Evolutionary conservation across 2,329 filamentous ascomycete species (phyloP).

Genomic region (Aureobasidium sp.): DNA sequence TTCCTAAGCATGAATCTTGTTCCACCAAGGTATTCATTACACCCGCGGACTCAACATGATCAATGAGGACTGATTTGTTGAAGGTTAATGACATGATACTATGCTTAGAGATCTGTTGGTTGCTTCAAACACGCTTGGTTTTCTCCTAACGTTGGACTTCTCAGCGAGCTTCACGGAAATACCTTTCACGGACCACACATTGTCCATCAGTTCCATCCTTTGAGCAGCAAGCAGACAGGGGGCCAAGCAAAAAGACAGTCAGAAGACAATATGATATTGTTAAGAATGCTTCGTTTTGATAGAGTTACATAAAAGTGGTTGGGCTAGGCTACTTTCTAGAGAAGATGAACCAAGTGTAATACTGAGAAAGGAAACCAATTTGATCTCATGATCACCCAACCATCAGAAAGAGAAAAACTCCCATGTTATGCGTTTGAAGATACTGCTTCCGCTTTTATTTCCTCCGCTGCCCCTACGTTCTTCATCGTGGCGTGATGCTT

Average conservation of each 20-base stretch:
- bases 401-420: neutral
- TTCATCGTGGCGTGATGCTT: neutral
- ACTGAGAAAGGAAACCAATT: conserved; percentile 2
- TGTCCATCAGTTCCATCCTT: neutral
- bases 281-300: neutral
- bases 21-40: neutral
- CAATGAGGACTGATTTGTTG: too few species aligned
- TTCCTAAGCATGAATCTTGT: neutral
- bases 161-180: too few species aligned
- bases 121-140: too few species aligned
- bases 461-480: neutral
- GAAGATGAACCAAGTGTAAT: neutral
- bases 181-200: too few species aligned
- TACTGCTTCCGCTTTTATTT: neutral
- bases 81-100: too few species aligned
- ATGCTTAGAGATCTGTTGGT: too few species aligned
- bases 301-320: conserved; percentile 5
- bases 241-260: neutral
- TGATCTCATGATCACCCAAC: neutral
- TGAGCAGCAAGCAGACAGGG: too few species aligned
- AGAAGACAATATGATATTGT: neutral
- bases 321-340: neutral
- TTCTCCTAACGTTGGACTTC: too few species aligned
- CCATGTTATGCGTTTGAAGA: neutral
- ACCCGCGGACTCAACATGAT: too few species aligned